Base-by-base conservation (phyloP, 352 stramenopile species). In the Phytophthora fragariaefolia region DNA sequence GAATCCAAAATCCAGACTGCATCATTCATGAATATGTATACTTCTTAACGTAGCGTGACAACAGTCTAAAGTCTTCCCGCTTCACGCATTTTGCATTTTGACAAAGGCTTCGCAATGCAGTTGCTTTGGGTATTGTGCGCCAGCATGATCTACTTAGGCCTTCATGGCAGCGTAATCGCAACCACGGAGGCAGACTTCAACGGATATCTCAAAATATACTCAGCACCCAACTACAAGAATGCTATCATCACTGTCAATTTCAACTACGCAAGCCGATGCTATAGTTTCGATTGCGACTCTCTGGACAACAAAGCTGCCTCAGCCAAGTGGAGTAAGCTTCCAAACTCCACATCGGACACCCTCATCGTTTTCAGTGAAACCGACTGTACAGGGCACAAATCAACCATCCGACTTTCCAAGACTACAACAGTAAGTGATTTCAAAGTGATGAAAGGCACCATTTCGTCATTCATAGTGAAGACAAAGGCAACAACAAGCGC, bases 221-320 rank as follows among this genome's bases (percentile, higher is more conserved):
- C 38, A 17, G 12, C n/a, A 12, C n/a, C 6, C n/a, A 6, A 22
- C 2, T 46, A 46, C 38, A 46, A 46, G n/a, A 46, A 46, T 15
- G 4, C 38, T 17, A 13, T 46, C 38, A 12, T 15, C 38, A 46
- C 38, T 12, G 23, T 46, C 38, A 46, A 46, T 17, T 46, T 46
- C 38, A 46, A 46, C 38, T 46, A 46, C n/a, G 38, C 38, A 7
- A 46, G 38, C 5, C 38, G 38, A 15, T 50, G 43, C 43, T 50
- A 50, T 22, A 50, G 22, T 22, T 50, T 50, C 10, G 43, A 17
- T 6, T 50, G 43, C 18, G 43, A 50, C 22, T 9, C 43, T 12
- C 22, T 50, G 22, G 22, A 50, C 22, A 28, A 50, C 22, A 50
- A 26, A 17, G 4, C 22, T 10, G 22, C 43, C 6, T 50, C 43